Base-by-base conservation (phyloP, 1,284 basidiomycete genomes). In the Sporisorium sorghi region DNA sequence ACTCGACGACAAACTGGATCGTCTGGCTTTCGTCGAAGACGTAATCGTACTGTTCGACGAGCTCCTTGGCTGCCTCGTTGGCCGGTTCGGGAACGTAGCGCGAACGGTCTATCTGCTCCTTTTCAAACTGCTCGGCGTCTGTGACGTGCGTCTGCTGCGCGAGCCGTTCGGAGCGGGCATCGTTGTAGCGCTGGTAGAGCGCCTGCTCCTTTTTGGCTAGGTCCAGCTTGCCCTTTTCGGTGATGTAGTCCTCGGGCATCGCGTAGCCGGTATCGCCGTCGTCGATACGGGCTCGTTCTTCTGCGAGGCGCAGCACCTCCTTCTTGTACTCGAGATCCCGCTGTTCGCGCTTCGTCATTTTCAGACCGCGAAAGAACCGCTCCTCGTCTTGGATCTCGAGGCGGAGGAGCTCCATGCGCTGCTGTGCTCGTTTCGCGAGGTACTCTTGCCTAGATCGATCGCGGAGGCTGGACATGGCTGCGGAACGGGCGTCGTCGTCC, bases 171-270 rank as follows among this genome's bases (percentile, higher is more conserved):
- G 91, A 65, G 28, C 80, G 92, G 56, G 87, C 87, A 32, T 91
- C 91, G 66, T 99, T 96, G 61, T 84, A 77, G 33, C 97, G 91
- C 78, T 93, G 90, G 84, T 97, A 98, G 52, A 99, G 86, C 0
- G 93, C 94, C 76, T 92, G 91, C 83, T 96, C 90, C 84, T 97
- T 96, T 86, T 94, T 95, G 87, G 97, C 95, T 86, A 90, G 91
- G 88, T 99, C 95, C 69, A 99, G 92, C 85, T 94, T 96, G n/a
- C 97, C 97, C 85, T 97, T 93, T 82, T 97, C 96, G 0, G 96
- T 99, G 79, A 98, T 89, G 83, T 99, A 99, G 86, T 99, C 96
- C 78, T 82, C 69, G 4, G 81, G 79, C 56, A 79, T 73, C 6
- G 50, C 58, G 46, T 84, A 84, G 15, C 75, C 74, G 0, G 65